A percentile compares a stretch with the other conserved stretches of the same genome.
Evolutionary conservation across 306 rosid species (phyloP).

Genomic region (Begonia peltatifolia): DNA sequence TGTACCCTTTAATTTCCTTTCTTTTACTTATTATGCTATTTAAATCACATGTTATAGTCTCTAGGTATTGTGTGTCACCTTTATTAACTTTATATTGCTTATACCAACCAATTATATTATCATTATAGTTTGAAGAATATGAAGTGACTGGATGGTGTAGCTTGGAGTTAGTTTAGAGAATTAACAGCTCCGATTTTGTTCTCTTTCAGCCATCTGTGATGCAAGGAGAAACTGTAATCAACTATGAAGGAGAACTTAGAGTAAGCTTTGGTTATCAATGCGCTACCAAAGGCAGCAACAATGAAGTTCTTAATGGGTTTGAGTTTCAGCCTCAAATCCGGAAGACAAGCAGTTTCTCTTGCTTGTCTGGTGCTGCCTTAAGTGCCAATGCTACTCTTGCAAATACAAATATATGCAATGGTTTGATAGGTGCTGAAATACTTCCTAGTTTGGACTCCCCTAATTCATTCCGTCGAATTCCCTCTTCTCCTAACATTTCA

Average conservation of each 20-base stretch:
- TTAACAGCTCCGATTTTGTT: no score
- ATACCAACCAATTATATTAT: no score
- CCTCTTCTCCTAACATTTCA: slow-evolving; percentile 64
- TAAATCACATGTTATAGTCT: no score
- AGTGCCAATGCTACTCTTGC: slow-evolving; percentile 95
- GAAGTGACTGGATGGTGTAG: no score
- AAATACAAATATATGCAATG: slow-evolving; percentile 91
- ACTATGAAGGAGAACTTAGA: slow-evolving; percentile 64
- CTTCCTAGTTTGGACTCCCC: slow-evolving; percentile 98
- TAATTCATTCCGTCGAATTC: slow-evolving; percentile 67
- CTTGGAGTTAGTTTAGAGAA: no score
- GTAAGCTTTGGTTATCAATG: slow-evolving; percentile 97
- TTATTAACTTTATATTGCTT: no score
- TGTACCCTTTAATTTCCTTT: no score
- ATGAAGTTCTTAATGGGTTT: slow-evolving; percentile 21
- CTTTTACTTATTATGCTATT: no score
- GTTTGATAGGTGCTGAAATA: slow-evolving; percentile 75
- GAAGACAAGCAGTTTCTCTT: slow-evolving; percentile 81
- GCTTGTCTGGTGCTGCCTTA: slow-evolving; percentile 96
- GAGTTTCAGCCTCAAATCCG: slow-evolving; percentile 34
- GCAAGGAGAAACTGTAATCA: slow-evolving; percentile 30
- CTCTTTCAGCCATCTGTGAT: slow-evolving; percentile 6
- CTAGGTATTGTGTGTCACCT: no score
- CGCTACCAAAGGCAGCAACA: slow-evolving; percentile 28
- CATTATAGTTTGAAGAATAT: no score